phyloP scores from a whole-genome alignment of 495 filamentous ascomycete genomes.

The Apiosordaria backusii region DNA sequence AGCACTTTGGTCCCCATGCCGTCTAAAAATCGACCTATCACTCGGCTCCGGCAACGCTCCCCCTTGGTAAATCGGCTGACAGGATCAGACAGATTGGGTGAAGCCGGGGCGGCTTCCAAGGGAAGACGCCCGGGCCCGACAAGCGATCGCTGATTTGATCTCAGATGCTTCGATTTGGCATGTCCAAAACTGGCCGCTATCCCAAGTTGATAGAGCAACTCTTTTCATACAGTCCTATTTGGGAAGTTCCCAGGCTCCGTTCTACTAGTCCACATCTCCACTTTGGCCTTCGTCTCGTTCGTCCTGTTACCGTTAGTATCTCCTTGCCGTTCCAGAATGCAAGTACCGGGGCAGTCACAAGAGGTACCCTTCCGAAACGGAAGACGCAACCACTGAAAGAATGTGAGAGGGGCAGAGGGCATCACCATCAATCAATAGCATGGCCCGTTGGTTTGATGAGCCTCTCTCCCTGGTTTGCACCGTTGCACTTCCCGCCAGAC shows the following conservation, averaged over 20 bases:
- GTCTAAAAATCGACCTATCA: neutral
- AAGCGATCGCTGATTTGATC: slow-evolving; percentile 33
- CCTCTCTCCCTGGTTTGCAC: neutral
- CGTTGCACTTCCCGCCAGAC: neutral
- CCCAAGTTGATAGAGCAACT: neutral
- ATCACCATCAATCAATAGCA: neutral
- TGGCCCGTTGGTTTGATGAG: neutral
- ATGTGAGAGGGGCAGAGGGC: neutral
- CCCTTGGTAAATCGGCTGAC: slow-evolving; percentile 16
- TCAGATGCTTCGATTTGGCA: slow-evolving; percentile 25
- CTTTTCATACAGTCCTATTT: slow-evolving; percentile 1
- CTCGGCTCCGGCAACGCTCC: slow-evolving; percentile 16
- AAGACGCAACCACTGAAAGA: neutral
- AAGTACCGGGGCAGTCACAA: slow-evolving; percentile 20
- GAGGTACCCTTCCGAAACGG: slow-evolving; percentile 21
- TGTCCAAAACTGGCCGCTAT: slow-evolving; percentile 5
- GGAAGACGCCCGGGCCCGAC: slow-evolving; percentile 12
- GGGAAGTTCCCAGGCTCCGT: slow-evolving; percentile 4
- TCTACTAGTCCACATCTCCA: neutral
- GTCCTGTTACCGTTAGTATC: slow-evolving; percentile 11
- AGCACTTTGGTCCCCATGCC: neutral
- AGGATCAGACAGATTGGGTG: slow-evolving; percentile 4
- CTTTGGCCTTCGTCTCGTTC: slow-evolving; percentile 2
- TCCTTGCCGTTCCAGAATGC: slow-evolving; percentile 15
- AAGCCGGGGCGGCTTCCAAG: slow-evolving; percentile 15